Conservation (phyloP, 2,329 filamentous ascomycete species). For the Arthrinium phaeospermum region DNA sequence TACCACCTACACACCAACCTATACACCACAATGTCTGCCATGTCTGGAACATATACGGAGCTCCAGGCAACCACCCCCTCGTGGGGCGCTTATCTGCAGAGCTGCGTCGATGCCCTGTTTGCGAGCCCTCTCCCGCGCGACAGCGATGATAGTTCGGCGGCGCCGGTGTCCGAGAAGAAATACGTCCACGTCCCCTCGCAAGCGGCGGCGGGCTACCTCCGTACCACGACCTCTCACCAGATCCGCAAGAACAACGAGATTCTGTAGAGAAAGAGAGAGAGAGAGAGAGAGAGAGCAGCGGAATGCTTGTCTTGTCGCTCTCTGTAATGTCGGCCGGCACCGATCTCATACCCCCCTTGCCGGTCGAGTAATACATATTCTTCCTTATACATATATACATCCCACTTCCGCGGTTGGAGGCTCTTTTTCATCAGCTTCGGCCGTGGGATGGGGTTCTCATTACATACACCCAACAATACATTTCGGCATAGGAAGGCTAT, state of each 20-base stretch:
- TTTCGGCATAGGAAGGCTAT: neutral
- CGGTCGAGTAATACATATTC: neutral
- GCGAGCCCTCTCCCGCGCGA: neutral
- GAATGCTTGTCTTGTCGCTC: neutral
- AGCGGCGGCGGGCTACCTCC: conserved; percentile 48
- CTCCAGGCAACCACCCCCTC: neutral
- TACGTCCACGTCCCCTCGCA: conserved; percentile 44
- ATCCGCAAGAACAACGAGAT: conserved; percentile 46
- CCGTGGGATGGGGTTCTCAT: neutral
- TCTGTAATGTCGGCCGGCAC: neutral
- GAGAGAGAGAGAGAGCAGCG: neutral
- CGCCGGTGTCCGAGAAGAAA: conserved; percentile 12
- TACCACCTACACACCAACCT: neutral
- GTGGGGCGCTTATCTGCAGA: neutral
- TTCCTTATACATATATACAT: neutral
- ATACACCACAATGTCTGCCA: neutral
- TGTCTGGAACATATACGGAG: neutral
- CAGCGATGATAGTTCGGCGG: neutral
- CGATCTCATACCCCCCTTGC: neutral
- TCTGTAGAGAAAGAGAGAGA: conserved; percentile 20
- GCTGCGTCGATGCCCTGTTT: neutral
- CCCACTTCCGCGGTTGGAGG: neutral
- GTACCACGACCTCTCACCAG: conserved; percentile 46
- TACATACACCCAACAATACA: conserved; percentile 30
- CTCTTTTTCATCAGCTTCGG: neutral